A percentile compares a stretch with the other conserved stretches of the same genome.
These are phyloP conservation scores for Areca catechu DNA, from an alignment of 176 grass and related monocot species.

Conservation along the genomic window DNA sequence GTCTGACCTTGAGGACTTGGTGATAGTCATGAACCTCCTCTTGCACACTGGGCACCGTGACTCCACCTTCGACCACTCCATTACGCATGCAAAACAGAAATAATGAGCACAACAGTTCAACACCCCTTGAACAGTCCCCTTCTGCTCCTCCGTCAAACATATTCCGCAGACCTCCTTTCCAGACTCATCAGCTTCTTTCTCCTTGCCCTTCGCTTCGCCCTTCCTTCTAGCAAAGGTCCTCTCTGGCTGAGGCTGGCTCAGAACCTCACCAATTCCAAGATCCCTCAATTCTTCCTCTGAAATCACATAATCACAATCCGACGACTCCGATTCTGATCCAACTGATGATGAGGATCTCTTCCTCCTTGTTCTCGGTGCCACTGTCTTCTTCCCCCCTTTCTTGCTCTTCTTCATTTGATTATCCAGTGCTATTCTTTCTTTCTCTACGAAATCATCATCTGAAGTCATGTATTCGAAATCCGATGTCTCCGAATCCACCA, in stretches of 20 bases:
- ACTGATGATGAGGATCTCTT: neutral
- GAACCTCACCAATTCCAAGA: slow-evolving; percentile 5
- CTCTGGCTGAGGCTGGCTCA: slow-evolving; percentile 15
- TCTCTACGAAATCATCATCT: slow-evolving; percentile 41
- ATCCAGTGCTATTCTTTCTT: slow-evolving; percentile 3
- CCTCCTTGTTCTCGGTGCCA: slow-evolving; percentile 1
- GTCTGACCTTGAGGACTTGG: slow-evolving; percentile 64
- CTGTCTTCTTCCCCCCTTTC: neutral
- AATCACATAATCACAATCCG: slow-evolving; percentile 30
- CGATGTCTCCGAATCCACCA: slow-evolving; percentile 30
- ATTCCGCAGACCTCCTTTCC: slow-evolving; percentile 63
- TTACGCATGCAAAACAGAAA: slow-evolving; percentile 83
- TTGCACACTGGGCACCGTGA: slow-evolving; percentile 89
- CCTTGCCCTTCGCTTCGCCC: slow-evolving; percentile 54
- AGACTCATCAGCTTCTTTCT: slow-evolving; percentile 41
- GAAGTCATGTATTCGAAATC: slow-evolving; percentile 51
- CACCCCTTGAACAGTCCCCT: slow-evolving; percentile 48
- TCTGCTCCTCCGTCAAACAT: slow-evolving; percentile 77
- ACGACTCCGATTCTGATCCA: slow-evolving; percentile 8
- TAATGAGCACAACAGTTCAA: slow-evolving; percentile 86
- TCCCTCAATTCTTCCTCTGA: slow-evolving; percentile 30
- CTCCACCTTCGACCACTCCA: slow-evolving; percentile 95
- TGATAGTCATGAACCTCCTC: slow-evolving; percentile 69
- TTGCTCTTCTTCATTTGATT: slow-evolving; percentile 20
- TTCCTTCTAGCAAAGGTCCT: slow-evolving; percentile 30